Conservation (phyloP, 225 moss, liverwort and hornwort genomes). For the Thuidium tamariscinum region DNA sequence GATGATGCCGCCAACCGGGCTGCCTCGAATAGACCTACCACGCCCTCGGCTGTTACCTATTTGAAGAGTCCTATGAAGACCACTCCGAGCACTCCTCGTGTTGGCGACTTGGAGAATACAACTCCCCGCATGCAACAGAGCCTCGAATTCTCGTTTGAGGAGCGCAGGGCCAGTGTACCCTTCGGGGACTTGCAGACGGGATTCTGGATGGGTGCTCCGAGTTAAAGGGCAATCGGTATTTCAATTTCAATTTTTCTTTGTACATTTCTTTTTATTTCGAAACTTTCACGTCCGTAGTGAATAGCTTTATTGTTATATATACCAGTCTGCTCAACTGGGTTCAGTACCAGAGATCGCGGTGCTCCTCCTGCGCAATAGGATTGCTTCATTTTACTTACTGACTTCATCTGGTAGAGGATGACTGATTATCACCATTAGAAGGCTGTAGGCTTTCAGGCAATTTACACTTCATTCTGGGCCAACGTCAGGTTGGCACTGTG, state of each 20-base stretch:
- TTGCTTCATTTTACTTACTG: background rate
- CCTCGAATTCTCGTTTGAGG: constrained; percentile 45
- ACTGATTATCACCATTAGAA: background rate
- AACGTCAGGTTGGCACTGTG: constrained; percentile 14
- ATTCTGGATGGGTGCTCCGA: constrained; percentile 13
- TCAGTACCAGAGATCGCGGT: background rate
- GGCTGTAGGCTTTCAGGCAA: background rate
- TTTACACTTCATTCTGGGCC: background rate
- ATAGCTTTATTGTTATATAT: background rate
- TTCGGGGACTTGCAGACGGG: constrained; percentile 1
- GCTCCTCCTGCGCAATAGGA: background rate
- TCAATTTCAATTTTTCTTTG: background rate
- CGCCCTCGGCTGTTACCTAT: background rate
- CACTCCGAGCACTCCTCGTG: background rate
- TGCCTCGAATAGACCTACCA: background rate
- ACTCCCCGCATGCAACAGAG: constrained; percentile 12
- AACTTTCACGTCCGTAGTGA: background rate
- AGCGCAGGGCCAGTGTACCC: constrained; percentile 31
- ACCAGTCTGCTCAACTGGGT: constrained; percentile 1
- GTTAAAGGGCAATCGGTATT: background rate
- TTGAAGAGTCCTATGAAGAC: constrained; percentile 12
- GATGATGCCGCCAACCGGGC: constrained; percentile 23
- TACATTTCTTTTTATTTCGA: background rate
- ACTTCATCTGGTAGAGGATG: background rate
- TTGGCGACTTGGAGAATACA: constrained; percentile 27